Evolutionary conservation across 345 rosid genomes (phyloP).

Genomic region (Ceriops zippeliana): DNA sequence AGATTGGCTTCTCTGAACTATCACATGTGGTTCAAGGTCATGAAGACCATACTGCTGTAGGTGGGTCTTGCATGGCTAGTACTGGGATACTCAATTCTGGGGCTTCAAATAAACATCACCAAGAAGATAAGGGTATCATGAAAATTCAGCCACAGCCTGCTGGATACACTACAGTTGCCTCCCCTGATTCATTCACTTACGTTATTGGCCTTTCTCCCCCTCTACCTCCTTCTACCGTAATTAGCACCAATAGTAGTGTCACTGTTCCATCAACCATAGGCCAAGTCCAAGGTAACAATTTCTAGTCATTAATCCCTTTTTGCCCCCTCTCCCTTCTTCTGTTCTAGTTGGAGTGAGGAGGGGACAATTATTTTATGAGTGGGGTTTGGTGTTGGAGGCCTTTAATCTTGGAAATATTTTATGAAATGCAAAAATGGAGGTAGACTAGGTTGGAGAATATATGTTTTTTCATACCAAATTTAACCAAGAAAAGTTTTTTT

Average conservation of each 20-base stretch:
- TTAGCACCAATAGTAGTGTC: slow-evolving; percentile 18
- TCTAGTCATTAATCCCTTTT: not conserved
- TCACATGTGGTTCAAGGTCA: slow-evolving; percentile 34
- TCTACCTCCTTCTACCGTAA: slow-evolving; percentile 13
- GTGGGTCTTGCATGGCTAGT: slow-evolving; percentile 54
- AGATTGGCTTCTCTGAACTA: slow-evolving; percentile 40
- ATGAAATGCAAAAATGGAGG: slow-evolving; percentile 6
- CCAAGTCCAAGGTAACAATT: slow-evolving; percentile 48
- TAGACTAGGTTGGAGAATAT: slow-evolving; percentile 15
- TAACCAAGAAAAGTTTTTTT: not conserved
- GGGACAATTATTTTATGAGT: not conserved
- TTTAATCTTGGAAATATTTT: not conserved
- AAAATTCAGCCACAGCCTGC: slow-evolving; percentile 38
- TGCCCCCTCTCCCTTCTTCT: not conserved
- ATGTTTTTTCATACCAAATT: slow-evolving; percentile 5
- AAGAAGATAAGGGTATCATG: slow-evolving; percentile 34
- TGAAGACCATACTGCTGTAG: slow-evolving; percentile 20
- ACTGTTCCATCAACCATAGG: slow-evolving; percentile 40
- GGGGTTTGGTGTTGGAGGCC: too few species aligned
- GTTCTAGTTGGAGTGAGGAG: slow-evolving; percentile 8
- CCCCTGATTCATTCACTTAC: slow-evolving; percentile 21
- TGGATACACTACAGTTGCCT: slow-evolving; percentile 19
- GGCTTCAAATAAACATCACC: slow-evolving; percentile 33
- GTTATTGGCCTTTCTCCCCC: slow-evolving; percentile 24
- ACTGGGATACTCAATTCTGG: slow-evolving; percentile 44